Percentiles rank a stretch among this genome's conserved stretches.
Evolutionary conservation across 306 rosid species (phyloP).

Genomic region (Dryas alaskensis): DNA sequence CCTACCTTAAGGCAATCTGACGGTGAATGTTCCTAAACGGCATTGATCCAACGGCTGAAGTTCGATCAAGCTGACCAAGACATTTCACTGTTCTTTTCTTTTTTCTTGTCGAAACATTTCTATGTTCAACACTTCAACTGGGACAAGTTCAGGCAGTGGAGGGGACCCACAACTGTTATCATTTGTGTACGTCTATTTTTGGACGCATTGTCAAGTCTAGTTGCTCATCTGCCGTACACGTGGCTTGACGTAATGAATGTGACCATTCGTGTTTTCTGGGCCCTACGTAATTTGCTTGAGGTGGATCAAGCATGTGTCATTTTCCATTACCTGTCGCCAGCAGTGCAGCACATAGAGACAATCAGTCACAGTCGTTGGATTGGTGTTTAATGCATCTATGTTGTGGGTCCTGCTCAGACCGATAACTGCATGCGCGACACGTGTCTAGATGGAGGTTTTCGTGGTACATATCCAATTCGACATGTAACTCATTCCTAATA

Average conservation of each 20-base stretch:
- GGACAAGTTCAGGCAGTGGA: too few relatives aligned
- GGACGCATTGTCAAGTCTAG: neutral
- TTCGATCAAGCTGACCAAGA: too few relatives aligned
- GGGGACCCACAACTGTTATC: too few relatives aligned
- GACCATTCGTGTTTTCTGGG: constrained; percentile 7
- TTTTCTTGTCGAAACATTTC: too few relatives aligned
- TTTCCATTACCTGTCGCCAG: neutral
- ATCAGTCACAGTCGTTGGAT: constrained; percentile 25
- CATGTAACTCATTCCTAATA: too few relatives aligned
- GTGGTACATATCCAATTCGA: too few relatives aligned
- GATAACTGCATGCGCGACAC: neutral
- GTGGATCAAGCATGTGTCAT: neutral
- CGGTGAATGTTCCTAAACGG: too few relatives aligned
- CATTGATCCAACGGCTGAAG: too few relatives aligned
- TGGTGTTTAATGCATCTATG: neutral
- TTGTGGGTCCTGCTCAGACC: neutral
- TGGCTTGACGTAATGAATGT: constrained; percentile 6
- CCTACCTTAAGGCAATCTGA: too few relatives aligned
- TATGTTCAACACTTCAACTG: too few relatives aligned
- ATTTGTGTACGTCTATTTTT: too few relatives aligned
- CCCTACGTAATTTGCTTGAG: neutral
- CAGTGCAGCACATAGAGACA: constrained; percentile 13
- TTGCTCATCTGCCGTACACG: constrained; percentile 21
- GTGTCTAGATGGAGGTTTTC: neutral
- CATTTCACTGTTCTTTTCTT: too few relatives aligned